A percentile compares a stretch with the other conserved stretches of the same genome.
Evolutionary conservation across 805 yeast species (phyloP).

Genomic region (Saturnispora gosingensis): DNA sequence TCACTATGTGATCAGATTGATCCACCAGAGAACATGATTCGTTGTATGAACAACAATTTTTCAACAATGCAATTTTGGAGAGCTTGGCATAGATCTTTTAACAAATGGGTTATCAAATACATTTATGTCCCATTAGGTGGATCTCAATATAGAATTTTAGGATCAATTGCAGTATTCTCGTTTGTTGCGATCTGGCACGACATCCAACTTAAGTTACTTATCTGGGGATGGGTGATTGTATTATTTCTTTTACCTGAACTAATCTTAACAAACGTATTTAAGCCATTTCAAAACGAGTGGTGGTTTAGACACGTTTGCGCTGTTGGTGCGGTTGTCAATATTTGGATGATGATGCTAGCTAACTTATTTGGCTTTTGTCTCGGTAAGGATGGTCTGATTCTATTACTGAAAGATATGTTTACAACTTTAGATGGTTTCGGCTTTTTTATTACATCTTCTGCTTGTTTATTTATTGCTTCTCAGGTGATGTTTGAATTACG

Average conservation of each 20-base stretch:
- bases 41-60: slow-evolving; percentile 92
- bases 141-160: slow-evolving; percentile 55
- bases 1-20: slow-evolving; percentile 85
- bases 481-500: slow-evolving; percentile 94
- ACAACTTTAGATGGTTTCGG: slow-evolving; percentile 58
- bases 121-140: slow-evolving; percentile 92
- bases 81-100: slow-evolving; percentile 95
- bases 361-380: slow-evolving; percentile 91
- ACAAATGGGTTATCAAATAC: slow-evolving; percentile 83
- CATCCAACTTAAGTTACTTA: slow-evolving; percentile 69
- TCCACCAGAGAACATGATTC: slow-evolving; percentile 95
- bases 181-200: slow-evolving; percentile 99
- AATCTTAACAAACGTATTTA: slow-evolving; percentile 40
- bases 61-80: slow-evolving; percentile 96
- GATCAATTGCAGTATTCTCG: slow-evolving; percentile 78
- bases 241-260: slow-evolving; percentile 83
- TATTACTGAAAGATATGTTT: slow-evolving; percentile 61
- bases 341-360: slow-evolving; percentile 98
- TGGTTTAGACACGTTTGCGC: slow-evolving; percentile 83
- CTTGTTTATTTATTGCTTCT: slow-evolving; percentile 67
- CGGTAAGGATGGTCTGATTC: slow-evolving; percentile 75
- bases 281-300: slow-evolving; percentile 31
- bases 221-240: slow-evolving; percentile 97
- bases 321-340: slow-evolving; percentile 76
- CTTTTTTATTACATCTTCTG: slow-evolving; percentile 53